A percentile compares a stretch with the other conserved stretches of the same genome.
phyloP scores from a whole-genome alignment of 1,284 basidiomycete species.

The Salmacisia buchloeana region DNA sequence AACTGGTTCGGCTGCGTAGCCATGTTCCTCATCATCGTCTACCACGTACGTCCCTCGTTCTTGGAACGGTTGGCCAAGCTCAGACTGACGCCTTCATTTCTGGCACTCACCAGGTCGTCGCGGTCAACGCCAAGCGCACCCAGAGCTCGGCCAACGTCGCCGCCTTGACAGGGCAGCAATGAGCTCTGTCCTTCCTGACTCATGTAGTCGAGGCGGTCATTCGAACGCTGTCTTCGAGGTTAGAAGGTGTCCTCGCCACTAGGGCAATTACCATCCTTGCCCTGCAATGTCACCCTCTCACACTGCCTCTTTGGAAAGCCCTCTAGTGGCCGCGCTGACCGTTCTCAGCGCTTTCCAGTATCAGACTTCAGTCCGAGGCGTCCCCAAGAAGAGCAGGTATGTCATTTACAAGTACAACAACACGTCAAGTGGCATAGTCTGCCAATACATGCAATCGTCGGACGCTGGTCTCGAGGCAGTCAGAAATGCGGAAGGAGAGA shows the following conservation, averaged over 20 bases:
- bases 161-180: background rate
- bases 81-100: background rate
- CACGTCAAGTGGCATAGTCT: background rate
- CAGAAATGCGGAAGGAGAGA: background rate
- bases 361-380: too few relatives aligned
- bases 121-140: slow-evolving; percentile 16
- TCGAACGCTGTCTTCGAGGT: too few relatives aligned
- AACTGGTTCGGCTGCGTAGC: slow-evolving; percentile 44
- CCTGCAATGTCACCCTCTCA: background rate
- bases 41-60: slow-evolving; percentile 32
- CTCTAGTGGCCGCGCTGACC: too few relatives aligned
- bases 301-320: background rate
- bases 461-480: background rate
- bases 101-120: slow-evolving; percentile 6
- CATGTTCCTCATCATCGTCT: slow-evolving; percentile 43
- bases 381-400: background rate
- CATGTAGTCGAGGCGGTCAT: too few relatives aligned
- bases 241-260: background rate
- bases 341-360: too few relatives aligned
- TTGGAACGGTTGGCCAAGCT: background rate
- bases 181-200: background rate
- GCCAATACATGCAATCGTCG: background rate
- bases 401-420: slow-evolving; percentile 1
- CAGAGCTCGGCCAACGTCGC: slow-evolving; percentile 3
- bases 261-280: background rate